These are phyloP conservation scores for Candida smagusa DNA, from an alignment of 1,139 yeast genomes.

Conservation along the genomic window DNA sequence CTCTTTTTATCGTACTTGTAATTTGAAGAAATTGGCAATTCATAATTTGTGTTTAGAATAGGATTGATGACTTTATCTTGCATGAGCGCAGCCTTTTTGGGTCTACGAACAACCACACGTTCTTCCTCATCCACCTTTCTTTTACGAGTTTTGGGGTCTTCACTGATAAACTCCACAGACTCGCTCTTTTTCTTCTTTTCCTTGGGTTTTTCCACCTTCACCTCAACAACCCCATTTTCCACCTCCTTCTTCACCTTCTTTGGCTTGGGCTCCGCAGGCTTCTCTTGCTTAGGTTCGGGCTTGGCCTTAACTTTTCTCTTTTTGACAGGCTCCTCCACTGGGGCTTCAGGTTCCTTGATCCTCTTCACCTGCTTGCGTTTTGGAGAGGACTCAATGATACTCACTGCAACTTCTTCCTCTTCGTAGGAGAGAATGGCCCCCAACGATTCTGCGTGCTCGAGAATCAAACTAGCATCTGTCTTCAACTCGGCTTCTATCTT, in stretches of 20 bases:
- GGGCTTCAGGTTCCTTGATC: not conserved
- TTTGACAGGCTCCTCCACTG: not conserved
- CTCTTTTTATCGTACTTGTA: conserved; percentile 14
- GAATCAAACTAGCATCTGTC: conserved; percentile 59
- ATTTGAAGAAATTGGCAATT: conserved; percentile 10
- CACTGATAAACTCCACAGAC: not conserved
- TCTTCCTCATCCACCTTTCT: conserved; percentile 2
- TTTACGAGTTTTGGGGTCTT: conserved; percentile 4
- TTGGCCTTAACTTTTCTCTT: not conserved
- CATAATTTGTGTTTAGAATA: conserved; percentile 17
- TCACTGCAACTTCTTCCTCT: conserved; percentile 4
- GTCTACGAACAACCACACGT: conserved; percentile 7
- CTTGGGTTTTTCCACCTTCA: not conserved
- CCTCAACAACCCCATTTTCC: not conserved
- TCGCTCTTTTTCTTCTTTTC: conserved; percentile 9
- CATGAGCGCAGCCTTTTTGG: conserved; percentile 7
- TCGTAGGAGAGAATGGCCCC: conserved; percentile 11
- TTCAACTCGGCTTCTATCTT: conserved; percentile 70
- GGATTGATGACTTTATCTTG: conserved; percentile 8
- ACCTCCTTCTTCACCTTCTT: conserved; percentile 8
- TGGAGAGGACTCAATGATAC: not conserved
- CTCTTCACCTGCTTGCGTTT: not conserved
- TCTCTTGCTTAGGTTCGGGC: conserved; percentile 2
- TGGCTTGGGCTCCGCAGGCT: conserved; percentile 2
- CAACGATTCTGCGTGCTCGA: conserved; percentile 37